phyloP scores from a whole-genome alignment of 768 basidiomycete genomes.

The Termitomyces sp. region DNA sequence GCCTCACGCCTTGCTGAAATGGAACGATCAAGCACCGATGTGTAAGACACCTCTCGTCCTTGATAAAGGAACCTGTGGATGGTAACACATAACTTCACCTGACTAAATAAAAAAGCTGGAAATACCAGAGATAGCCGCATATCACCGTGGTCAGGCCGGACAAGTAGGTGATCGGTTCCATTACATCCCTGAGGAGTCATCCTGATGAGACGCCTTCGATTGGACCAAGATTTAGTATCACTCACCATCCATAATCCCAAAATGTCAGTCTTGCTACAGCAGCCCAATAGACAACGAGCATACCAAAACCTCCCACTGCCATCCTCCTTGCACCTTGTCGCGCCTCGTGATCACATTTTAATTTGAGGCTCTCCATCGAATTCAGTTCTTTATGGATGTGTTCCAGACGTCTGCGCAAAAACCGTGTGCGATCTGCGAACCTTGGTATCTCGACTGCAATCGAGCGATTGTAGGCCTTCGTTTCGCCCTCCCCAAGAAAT shows the following conservation, averaged over 20 bases:
- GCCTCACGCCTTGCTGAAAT: constrained; percentile 55
- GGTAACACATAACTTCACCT: no score
- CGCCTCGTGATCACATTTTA: constrained; percentile 40
- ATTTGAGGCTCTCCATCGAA: constrained; percentile 37
- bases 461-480: constrained; percentile 8
- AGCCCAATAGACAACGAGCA: constrained; percentile 42
- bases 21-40: constrained; percentile 57
- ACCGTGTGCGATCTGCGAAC: constrained; percentile 57
- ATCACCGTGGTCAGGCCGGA: constrained; percentile 53
- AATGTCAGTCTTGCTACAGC: constrained; percentile 47
- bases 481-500: constrained; percentile 12
- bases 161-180: constrained; percentile 72
- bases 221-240: background rate
- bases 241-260: constrained; percentile 44
- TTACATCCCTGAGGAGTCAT: constrained; percentile 47
- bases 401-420: constrained; percentile 51
- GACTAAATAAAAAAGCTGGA: background rate
- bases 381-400: constrained; percentile 42
- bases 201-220: background rate
- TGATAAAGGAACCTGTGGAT: constrained; percentile 52
- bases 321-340: no score
- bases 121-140: constrained; percentile 47
- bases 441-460: constrained; percentile 61
- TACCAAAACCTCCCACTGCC: constrained; percentile 7
- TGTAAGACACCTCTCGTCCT: constrained; percentile 64